Evolutionary conservation across 202 grass and related monocot species (phyloP), one percentile per base, ranked within the genome.

Genomic region (Zoysia matrella): DNA sequence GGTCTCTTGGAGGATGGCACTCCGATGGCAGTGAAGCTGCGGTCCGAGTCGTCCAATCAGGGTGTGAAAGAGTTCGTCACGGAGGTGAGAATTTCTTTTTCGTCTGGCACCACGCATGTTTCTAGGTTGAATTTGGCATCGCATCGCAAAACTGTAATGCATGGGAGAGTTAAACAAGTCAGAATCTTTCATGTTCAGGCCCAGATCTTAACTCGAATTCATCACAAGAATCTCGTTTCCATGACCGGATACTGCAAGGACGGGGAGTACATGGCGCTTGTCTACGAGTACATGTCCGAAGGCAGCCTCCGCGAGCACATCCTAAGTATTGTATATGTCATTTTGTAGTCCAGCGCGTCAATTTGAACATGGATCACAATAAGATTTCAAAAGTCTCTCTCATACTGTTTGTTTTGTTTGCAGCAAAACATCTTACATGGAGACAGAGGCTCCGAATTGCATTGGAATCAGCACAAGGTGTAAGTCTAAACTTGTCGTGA

Each of bases 231-330:
- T 83, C 53, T 94, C 3, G 81, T 91, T 1, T 80, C 89, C 40
- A 78, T 91, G 73, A 81, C 89, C 50, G 89, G 92, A 3, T 91
- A 91, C 67, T 89, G 84, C 68, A 94, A 80, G 5, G 89, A 88
- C 7, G 69, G 61, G 61, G 55, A 69, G 18, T 80, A 76, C 55
- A 57, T 77, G 76, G 88, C 88, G 52, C 88, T 94, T 12, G 76
- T 94, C 1, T 94, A 90, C 1, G 86, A 91, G 86, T 91, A 83
- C 39, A 91, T 94, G 87, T 49, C 91, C 2, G 84, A 78, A 87
- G 87, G 84, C 71, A 81, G 73, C 15, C 54, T 94, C 18, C 64
- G 86, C 65, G 82, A 89, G 44, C 87, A 92, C 7, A 62, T 94
- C 4, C 7, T 9, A 88, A 89, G 92, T 69, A 45, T 8, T 36